A percentile compares a stretch with the other conserved stretches of the same genome.
phyloP scores from a whole-genome alignment of 1,284 basidiomycete genomes.

The Ganoderma lingzhi region DNA sequence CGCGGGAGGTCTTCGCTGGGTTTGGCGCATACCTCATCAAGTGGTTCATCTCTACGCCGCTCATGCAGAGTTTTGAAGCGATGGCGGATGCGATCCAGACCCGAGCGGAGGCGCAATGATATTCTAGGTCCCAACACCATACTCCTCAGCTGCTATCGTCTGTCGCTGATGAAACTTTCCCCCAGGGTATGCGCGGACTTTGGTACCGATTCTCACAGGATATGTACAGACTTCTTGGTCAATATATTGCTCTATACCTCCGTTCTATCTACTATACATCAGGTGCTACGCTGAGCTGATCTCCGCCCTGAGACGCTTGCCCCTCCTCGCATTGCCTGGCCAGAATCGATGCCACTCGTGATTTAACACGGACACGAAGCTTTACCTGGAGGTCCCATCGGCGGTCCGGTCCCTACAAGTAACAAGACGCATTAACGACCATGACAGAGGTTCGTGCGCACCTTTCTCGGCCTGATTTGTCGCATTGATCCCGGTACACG shows the following conservation, averaged over 20 bases:
- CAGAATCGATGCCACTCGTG: neutral
- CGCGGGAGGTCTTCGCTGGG: conserved; percentile 68
- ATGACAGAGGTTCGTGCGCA: neutral
- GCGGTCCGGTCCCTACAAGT: neutral
- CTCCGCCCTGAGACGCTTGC: neutral
- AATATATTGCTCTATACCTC: neutral
- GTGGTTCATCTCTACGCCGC: conserved; percentile 50
- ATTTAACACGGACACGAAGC: neutral
- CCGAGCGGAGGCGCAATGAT: conserved; percentile 49
- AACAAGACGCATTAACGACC: neutral
- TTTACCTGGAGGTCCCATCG: neutral
- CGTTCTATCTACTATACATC: neutral
- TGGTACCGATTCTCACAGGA: neutral
- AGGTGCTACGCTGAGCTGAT: neutral
- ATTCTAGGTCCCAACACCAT: neutral
- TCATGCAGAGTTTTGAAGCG: conserved; percentile 57
- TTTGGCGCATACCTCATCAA: conserved; percentile 62
- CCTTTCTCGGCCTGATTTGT: neutral
- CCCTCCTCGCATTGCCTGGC: neutral
- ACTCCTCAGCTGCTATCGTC: neutral
- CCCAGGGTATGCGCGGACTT: neutral
- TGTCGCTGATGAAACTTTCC: neutral
- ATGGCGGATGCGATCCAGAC: conserved; percentile 67
- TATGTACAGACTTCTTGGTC: neutral
- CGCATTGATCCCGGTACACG: neutral